Evolutionary conservation across 2,329 filamentous ascomycete genomes (phyloP).

Genomic region (Tolypocladium tundrense): DNA sequence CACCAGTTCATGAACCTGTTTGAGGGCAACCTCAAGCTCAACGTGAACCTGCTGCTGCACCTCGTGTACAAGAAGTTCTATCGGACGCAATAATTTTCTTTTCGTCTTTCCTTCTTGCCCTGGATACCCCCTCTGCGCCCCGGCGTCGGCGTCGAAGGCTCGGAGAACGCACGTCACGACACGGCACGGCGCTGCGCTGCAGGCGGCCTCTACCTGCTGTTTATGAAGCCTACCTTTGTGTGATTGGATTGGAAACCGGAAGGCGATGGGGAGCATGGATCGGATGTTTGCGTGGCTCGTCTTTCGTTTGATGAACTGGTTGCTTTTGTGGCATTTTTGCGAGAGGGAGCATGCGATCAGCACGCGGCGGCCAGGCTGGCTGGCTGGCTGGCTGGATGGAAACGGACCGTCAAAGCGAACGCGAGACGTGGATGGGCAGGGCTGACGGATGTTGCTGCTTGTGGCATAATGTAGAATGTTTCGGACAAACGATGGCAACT

Average conservation of each 20-base stretch:
- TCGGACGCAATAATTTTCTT: slow-evolving; percentile 44
- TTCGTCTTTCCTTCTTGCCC: background rate
- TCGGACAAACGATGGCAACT: background rate
- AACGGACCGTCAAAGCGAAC: background rate
- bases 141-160: background rate
- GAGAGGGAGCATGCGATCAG: background rate
- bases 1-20: slow-evolving; percentile 95
- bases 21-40: slow-evolving; percentile 73
- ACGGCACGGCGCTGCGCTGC: background rate
- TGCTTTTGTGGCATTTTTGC: background rate
- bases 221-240: background rate
- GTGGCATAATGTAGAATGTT: background rate
- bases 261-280: background rate
- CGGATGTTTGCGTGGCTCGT: background rate
- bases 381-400: background rate
- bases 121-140: background rate
- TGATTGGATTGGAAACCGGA: background rate
- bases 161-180: background rate
- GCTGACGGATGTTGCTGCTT: background rate
- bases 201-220: background rate
- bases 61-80: slow-evolving; percentile 99
- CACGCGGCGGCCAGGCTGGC: background rate
- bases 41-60: slow-evolving; percentile 94
- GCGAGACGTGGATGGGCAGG: background rate
- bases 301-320: background rate